Conservation (phyloP, 805 yeast genomes). For the Metschnikowia sp. region DNA sequence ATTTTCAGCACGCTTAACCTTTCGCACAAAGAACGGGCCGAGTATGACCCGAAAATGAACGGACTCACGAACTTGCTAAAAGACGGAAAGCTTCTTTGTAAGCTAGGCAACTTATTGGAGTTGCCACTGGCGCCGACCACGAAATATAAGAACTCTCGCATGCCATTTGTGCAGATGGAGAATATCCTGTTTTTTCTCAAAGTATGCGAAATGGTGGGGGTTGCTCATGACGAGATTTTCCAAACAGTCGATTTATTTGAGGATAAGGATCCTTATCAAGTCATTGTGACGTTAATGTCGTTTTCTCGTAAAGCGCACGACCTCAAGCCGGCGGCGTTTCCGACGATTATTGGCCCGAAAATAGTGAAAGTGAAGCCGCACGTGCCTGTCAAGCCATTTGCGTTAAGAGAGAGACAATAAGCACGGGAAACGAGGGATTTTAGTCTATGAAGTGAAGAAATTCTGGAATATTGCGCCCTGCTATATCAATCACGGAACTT, state of each 20-base stretch:
- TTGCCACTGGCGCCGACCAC: slow-evolving; percentile 30
- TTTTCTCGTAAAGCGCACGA: slow-evolving; percentile 66
- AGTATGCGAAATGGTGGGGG: slow-evolving; percentile 60
- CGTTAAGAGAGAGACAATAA: neutral
- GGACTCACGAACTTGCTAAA: slow-evolving; percentile 56
- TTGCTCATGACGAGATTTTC: slow-evolving; percentile 78
- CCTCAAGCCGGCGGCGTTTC: slow-evolving; percentile 23
- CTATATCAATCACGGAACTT: too few relatives aligned
- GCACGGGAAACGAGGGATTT: neutral
- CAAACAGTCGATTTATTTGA: slow-evolving; percentile 78
- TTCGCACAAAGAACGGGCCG: slow-evolving; percentile 10
- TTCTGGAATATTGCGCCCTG: too few relatives aligned
- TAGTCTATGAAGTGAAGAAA: too few relatives aligned
- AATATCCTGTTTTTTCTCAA: slow-evolving; percentile 70
- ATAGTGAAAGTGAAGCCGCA: slow-evolving; percentile 45
- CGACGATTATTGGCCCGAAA: slow-evolving; percentile 40
- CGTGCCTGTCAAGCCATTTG: slow-evolving; percentile 53
- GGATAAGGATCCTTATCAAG: slow-evolving; percentile 71
- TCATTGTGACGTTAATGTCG: slow-evolving; percentile 69
- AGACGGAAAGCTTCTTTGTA: slow-evolving; percentile 50
- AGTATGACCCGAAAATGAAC: slow-evolving; percentile 1
- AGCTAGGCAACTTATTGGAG: slow-evolving; percentile 27
- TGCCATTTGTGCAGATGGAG: slow-evolving; percentile 83
- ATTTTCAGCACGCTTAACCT: slow-evolving; percentile 34
- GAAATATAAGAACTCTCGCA: slow-evolving; percentile 55